These are phyloP conservation scores for Rhizopogon salebrosus DNA, from an alignment of 768 basidiomycete genomes.

Conservation along the genomic window DNA sequence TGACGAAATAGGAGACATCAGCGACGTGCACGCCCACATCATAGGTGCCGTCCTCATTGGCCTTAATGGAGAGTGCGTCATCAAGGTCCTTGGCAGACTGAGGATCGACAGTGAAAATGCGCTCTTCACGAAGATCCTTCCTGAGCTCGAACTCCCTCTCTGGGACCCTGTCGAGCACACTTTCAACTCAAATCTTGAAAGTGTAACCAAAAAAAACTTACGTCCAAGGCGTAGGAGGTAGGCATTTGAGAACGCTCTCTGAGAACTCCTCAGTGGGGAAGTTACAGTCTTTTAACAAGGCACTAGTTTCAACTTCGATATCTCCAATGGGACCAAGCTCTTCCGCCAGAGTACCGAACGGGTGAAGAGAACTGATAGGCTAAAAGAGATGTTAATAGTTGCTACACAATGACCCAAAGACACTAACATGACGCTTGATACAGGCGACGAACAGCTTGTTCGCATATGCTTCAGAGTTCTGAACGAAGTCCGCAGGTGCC, in stretches of 20 bases:
- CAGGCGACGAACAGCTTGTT: slow-evolving; percentile 94
- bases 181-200: slow-evolving; percentile 7
- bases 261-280: slow-evolving; percentile 97
- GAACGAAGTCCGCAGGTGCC: slow-evolving; percentile 93
- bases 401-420: slow-evolving; percentile 4
- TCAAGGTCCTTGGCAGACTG: slow-evolving; percentile 87
- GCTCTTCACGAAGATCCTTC: slow-evolving; percentile 78
- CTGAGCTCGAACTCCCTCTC: slow-evolving; percentile 85
- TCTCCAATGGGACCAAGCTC: slow-evolving; percentile 98
- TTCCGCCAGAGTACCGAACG: slow-evolving; percentile 96
- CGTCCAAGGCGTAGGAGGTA: slow-evolving; percentile 95
- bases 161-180: slow-evolving; percentile 54
- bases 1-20: slow-evolving; percentile 93
- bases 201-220: slow-evolving; percentile 30
- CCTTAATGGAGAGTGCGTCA: slow-evolving; percentile 87
- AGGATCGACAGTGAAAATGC: slow-evolving; percentile 94
- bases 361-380: slow-evolving; percentile 95
- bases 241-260: slow-evolving; percentile 90
- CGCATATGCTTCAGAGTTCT: slow-evolving; percentile 86
- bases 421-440: slow-evolving; percentile 92
- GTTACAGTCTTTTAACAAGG: slow-evolving; percentile 96
- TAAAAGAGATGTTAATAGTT: slow-evolving; percentile 26
- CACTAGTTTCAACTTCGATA: slow-evolving; percentile 96
- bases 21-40: slow-evolving; percentile 95
- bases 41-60: slow-evolving; percentile 87